These are phyloP conservation scores for Protomyces arabidopsidicola DNA, from an alignment of 1,139 yeast species.

Conservation along the genomic window DNA sequence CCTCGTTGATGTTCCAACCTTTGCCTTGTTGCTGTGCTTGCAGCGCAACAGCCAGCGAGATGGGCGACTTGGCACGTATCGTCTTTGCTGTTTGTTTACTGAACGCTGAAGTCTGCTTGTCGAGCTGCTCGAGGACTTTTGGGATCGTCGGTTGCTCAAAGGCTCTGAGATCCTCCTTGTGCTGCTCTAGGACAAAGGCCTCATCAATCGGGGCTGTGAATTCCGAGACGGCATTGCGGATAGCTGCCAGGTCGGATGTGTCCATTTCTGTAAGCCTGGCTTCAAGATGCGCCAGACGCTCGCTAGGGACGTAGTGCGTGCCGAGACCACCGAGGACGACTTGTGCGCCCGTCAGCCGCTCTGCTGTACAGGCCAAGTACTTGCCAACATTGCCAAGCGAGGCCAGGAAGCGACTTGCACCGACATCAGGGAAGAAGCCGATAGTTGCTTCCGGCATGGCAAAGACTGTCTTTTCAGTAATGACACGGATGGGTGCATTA, in stretches of 20 bases:
- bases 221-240: slow-evolving; percentile 71
- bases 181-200: slow-evolving; percentile 44
- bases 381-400: slow-evolving; percentile 75
- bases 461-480: slow-evolving; percentile 80
- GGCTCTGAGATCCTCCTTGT: background rate
- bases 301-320: slow-evolving; percentile 77
- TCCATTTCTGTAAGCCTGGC: slow-evolving; percentile 43
- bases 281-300: slow-evolving; percentile 57
- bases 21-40: slow-evolving; percentile 64
- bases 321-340: slow-evolving; percentile 75
- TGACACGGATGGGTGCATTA: slow-evolving; percentile 91
- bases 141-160: slow-evolving; percentile 57
- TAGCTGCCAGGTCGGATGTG: slow-evolving; percentile 42
- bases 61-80: slow-evolving; percentile 60
- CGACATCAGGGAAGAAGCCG: slow-evolving; percentile 96
- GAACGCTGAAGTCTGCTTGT: slow-evolving; percentile 55
- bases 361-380: slow-evolving; percentile 83
- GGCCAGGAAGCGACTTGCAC: slow-evolving; percentile 84
- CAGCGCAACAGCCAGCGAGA: slow-evolving; percentile 71
- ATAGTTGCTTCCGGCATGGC: slow-evolving; percentile 99
- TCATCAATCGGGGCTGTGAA: slow-evolving; percentile 66
- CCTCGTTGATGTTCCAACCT: slow-evolving; percentile 55
- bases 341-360: slow-evolving; percentile 69
- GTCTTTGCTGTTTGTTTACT: slow-evolving; percentile 57
- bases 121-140: slow-evolving; percentile 56